Percentiles rank a stretch among this genome's conserved stretches.
These are phyloP conservation scores for Pythium biforme DNA, from an alignment of 352 stramenopile species.

Conservation along the genomic window DNA sequence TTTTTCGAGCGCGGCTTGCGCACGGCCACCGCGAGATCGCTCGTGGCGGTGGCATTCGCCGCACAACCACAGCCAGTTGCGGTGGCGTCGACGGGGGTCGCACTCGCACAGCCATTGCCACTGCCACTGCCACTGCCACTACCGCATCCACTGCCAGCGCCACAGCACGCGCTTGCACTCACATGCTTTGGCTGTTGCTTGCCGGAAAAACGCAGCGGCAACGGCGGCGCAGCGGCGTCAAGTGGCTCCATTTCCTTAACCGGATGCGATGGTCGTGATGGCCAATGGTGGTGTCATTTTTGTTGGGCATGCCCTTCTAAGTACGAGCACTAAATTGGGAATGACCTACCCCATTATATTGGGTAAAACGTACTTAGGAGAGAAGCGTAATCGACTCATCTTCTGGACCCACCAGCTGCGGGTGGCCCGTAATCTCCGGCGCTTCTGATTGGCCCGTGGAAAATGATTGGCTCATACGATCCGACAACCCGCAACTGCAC, in stretches of 20 bases:
- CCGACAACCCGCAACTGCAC: constrained; percentile 2
- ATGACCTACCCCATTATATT: too few species aligned
- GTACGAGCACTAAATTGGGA: too few species aligned
- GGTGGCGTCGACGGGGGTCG: not conserved
- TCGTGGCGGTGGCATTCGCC: not conserved
- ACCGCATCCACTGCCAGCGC: not conserved
- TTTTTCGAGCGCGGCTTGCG: constrained; percentile 51
- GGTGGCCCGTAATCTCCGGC: constrained; percentile 22
- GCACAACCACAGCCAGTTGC: constrained; percentile 14
- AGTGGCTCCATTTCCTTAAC: constrained; percentile 25
- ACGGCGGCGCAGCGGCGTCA: not conserved
- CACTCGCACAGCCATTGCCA: not conserved
- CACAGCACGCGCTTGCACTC: not conserved
- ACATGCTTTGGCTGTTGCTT: constrained; percentile 33
- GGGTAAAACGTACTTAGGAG: constrained; percentile 14
- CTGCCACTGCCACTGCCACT: not conserved
- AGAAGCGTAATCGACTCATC: constrained; percentile 17
- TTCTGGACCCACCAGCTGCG: constrained; percentile 1
- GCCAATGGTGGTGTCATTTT: not conserved
- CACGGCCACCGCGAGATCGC: constrained; percentile 31
- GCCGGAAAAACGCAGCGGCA: constrained; percentile 63
- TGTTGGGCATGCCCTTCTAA: too few species aligned
- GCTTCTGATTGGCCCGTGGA: constrained; percentile 16
- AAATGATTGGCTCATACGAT: constrained; percentile 34
- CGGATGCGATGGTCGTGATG: not conserved